phyloP scores from a whole-genome alignment of 768 basidiomycete species.

The Rhizopogon salebrosus region DNA sequence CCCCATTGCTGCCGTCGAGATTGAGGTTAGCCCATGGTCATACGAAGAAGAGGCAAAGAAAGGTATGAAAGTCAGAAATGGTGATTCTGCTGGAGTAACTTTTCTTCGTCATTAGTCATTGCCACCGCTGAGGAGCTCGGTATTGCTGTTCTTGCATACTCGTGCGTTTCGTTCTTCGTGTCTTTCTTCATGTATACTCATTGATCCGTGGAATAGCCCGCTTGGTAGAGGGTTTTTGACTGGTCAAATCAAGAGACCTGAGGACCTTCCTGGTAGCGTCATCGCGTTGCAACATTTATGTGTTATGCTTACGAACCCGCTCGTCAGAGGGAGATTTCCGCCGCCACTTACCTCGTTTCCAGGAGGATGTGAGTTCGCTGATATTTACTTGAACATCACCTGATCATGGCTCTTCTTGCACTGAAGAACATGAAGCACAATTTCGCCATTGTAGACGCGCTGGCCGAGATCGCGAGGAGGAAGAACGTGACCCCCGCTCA shows the following conservation, averaged over 20 bases:
- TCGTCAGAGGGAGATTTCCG: constrained; percentile 36
- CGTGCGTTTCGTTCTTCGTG: constrained; percentile 27
- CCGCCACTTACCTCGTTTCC: constrained; percentile 36
- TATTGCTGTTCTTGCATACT: constrained; percentile 56
- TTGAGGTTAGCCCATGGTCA: constrained; percentile 61
- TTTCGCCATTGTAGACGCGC: constrained; percentile 36
- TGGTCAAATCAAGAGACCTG: constrained; percentile 38
- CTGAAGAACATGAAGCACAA: constrained; percentile 36
- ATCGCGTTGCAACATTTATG: too few species aligned
- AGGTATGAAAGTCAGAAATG: constrained; percentile 16
- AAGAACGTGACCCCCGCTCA: constrained; percentile 40
- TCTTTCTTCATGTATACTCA: constrained; percentile 5
- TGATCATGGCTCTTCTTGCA: constrained; percentile 2
- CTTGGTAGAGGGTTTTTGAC: constrained; percentile 51
- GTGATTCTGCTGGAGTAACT: neutral
- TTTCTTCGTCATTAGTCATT: constrained; percentile 33
- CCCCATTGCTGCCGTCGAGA: constrained; percentile 57
- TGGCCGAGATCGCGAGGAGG: constrained; percentile 35
- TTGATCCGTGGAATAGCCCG: constrained; percentile 30
- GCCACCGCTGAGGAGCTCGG: constrained; percentile 49
- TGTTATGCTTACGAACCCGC: neutral
- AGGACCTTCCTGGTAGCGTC: constrained; percentile 28
- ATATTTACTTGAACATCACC: neutral
- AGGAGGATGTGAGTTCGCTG: constrained; percentile 32
- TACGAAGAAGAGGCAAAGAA: constrained; percentile 48